Conservation (phyloP, 371 early-diverging fungal species). For the Mucor irregularis region DNA sequence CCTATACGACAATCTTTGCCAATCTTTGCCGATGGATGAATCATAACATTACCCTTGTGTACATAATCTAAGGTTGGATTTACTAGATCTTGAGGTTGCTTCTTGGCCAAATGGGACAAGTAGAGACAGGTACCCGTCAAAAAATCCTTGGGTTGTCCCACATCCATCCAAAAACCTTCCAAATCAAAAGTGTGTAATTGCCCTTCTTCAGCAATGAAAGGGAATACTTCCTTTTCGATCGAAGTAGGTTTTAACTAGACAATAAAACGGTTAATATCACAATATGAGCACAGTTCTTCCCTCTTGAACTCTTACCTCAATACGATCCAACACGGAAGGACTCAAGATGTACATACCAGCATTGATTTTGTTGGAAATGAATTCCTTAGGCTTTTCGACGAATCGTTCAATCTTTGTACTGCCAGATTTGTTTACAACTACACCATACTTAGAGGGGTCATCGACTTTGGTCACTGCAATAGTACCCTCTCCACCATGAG, state of each 20-base stretch:
- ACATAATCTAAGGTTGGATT: constrained; percentile 61
- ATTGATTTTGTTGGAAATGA: constrained; percentile 96
- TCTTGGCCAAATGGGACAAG: constrained; percentile 79
- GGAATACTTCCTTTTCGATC: constrained; percentile 99
- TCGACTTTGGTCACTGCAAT: constrained; percentile 96
- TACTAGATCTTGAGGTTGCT: constrained; percentile 67
- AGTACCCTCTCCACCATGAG: constrained; percentile 92
- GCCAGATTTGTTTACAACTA: constrained; percentile 79
- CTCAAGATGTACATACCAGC: constrained; percentile 99
- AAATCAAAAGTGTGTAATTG: constrained; percentile 92
- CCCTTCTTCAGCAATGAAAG: constrained; percentile 83
- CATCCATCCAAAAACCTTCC: constrained; percentile 99
- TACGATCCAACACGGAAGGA: constrained; percentile 89
- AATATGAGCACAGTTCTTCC: not conserved
- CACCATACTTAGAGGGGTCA: constrained; percentile 98
- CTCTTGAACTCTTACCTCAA: constrained; percentile 57
- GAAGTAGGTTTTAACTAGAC: constrained; percentile 82
- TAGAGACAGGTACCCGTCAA: constrained; percentile 95
- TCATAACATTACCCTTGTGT: constrained; percentile 82
- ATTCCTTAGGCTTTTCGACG: constrained; percentile 98
- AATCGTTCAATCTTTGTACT: constrained; percentile 86
- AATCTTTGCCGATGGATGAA: constrained; percentile 90
- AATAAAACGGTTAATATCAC: not conserved
- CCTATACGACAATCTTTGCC: constrained; percentile 95
- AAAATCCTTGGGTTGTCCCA: constrained; percentile 99